phyloP scores from a whole-genome alignment of 176 grass and related monocot genomes.

The Eragrostis nindensis region DNA sequence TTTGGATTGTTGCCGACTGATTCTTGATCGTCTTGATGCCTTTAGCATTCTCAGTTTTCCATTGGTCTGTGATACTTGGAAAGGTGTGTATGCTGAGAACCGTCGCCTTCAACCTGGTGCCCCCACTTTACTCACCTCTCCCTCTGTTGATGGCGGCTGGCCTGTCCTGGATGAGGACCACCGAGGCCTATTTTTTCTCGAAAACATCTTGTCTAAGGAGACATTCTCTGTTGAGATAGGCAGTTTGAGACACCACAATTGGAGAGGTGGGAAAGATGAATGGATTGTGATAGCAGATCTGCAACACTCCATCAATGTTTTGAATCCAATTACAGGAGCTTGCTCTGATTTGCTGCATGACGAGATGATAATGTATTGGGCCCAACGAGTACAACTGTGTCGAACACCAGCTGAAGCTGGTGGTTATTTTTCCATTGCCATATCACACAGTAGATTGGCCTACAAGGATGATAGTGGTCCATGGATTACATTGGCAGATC shows the following conservation, averaged over 20 bases:
- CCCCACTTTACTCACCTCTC: not conserved
- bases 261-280: constrained; percentile 18
- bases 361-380: not conserved
- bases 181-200: constrained; percentile 3
- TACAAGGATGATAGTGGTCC: not conserved
- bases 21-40: not conserved
- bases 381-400: not conserved
- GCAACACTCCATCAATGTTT: not conserved
- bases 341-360: not conserved
- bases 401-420: not conserved
- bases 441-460: not conserved
- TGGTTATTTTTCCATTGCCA: constrained; percentile 15
- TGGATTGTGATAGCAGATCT: not conserved
- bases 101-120: not conserved
- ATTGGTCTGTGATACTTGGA: not conserved
- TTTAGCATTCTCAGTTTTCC: not conserved
- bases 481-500: not conserved
- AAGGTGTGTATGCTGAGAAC: not conserved
- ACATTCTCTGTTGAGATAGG: not conserved
- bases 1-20: not conserved
- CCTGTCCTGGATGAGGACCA: not conserved
- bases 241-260: not conserved
- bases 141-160: not conserved
- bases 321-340: not conserved
- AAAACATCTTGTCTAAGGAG: not conserved